Conservation (phyloP, 257 asterid species). For the Petrea volubilis region DNA sequence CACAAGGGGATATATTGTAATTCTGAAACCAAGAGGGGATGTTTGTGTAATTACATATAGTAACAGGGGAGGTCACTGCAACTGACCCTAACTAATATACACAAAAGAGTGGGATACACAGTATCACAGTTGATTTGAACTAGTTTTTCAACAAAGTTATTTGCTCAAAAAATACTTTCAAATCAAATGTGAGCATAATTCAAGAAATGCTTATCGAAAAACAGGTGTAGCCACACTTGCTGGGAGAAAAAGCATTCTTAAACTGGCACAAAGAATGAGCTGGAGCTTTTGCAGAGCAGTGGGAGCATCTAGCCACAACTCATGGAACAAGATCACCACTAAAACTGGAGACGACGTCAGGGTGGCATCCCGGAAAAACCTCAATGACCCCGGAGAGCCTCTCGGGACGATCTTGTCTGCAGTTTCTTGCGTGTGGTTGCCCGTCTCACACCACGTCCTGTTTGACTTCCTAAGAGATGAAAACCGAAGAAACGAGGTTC, state of each 20-base stretch:
- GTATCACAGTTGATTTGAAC: too few relatives aligned
- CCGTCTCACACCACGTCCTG: slow-evolving; percentile 56
- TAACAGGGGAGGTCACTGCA: too few relatives aligned
- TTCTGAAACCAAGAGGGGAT: too few relatives aligned
- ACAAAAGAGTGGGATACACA: too few relatives aligned
- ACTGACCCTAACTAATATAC: too few relatives aligned
- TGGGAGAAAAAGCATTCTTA: slow-evolving; percentile 80
- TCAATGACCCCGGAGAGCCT: slow-evolving; percentile 75
- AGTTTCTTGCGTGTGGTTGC: slow-evolving; percentile 76
- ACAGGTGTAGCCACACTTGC: slow-evolving; percentile 80
- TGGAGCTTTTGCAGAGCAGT: slow-evolving; percentile 62
- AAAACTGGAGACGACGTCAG: slow-evolving; percentile 74
- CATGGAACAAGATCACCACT: slow-evolving; percentile 71
- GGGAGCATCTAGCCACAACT: slow-evolving; percentile 69
- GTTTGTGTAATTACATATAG: too few relatives aligned
- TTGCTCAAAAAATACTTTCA: neutral
- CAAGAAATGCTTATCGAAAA: neutral
- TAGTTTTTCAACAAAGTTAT: neutral
- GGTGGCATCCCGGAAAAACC: slow-evolving; percentile 66
- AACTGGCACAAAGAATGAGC: slow-evolving; percentile 81
- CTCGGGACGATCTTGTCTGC: slow-evolving; percentile 73
- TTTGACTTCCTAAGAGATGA: slow-evolving; percentile 83
- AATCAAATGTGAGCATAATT: neutral
- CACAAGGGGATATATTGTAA: too few relatives aligned
- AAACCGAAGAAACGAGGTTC: slow-evolving; percentile 68